Evolutionary conservation across 306 rosid genomes (phyloP).

Genomic region (Acacia confusa): DNA sequence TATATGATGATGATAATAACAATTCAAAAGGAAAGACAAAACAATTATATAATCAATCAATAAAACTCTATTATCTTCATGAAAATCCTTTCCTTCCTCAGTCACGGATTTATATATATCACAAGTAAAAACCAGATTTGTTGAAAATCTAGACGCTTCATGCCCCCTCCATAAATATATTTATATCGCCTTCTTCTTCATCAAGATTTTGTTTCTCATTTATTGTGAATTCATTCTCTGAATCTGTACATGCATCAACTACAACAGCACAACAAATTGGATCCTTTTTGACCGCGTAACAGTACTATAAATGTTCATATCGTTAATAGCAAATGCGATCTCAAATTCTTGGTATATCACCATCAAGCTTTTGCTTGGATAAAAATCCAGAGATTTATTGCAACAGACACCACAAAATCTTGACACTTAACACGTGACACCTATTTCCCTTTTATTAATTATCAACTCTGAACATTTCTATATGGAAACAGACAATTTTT

Average conservation of each 20-base stretch:
- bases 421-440: neutral
- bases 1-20: neutral
- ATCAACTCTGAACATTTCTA: neutral
- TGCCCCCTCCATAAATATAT: neutral
- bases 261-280: neutral
- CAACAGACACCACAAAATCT: neutral
- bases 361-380: neutral
- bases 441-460: neutral
- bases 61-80: neutral
- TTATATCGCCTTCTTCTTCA: neutral
- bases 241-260: neutral
- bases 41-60: neutral
- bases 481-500: neutral
- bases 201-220: neutral
- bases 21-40: neutral
- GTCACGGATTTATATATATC: no score
- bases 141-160: neutral
- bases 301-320: neutral
- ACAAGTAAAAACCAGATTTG: neutral
- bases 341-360: neutral
- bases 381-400: neutral
- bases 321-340: neutral
- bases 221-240: neutral
- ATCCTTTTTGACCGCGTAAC: neutral
- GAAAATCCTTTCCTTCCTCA: neutral